Percentiles rank a stretch among this genome's conserved stretches.
Evolutionary conservation across 2,329 filamentous ascomycete species (phyloP).

Genomic region (Fusarium pseudograminearum): DNA sequence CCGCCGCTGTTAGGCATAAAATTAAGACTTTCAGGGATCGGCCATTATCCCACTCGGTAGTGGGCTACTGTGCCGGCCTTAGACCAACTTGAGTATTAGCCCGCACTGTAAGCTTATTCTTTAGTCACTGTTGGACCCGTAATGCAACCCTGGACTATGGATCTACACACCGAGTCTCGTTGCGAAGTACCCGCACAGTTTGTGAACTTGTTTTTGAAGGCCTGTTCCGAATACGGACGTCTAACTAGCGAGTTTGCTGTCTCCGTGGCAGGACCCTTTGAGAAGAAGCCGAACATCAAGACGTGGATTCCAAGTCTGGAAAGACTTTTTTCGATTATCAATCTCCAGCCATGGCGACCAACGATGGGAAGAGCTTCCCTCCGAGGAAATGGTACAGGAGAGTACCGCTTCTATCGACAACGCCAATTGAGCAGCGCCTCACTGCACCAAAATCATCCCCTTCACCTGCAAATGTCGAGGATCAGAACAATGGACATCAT

Average conservation of each 20-base stretch:
- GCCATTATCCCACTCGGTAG: neutral
- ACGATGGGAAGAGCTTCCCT: constrained; percentile 44
- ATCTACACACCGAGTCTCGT: neutral
- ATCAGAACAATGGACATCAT: neutral
- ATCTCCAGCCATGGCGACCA: constrained; percentile 39
- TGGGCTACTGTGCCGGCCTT: neutral
- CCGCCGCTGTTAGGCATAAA: neutral
- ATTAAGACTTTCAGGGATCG: constrained; percentile 2
- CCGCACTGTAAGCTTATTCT: constrained; percentile 1
- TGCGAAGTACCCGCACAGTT: neutral
- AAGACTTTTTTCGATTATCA: neutral
- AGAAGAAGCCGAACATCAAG: neutral
- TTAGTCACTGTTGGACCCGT: neutral
- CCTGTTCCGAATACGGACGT: constrained; percentile 3
- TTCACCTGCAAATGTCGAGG: constrained; percentile 14
- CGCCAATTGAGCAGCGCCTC: constrained; percentile 17
- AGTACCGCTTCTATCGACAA: constrained; percentile 47
- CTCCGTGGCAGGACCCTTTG: neutral
- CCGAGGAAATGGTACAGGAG: constrained; percentile 50
- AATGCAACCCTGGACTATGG: neutral
- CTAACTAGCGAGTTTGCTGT: neutral
- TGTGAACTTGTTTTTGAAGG: neutral
- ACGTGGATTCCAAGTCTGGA: neutral
- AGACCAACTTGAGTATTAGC: neutral
- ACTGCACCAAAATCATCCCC: constrained; percentile 5